Evolutionary conservation across 2,329 filamentous ascomycete species (phyloP), one percentile per base, ranked within the genome.

Genomic region (Fusarium sp.): DNA sequence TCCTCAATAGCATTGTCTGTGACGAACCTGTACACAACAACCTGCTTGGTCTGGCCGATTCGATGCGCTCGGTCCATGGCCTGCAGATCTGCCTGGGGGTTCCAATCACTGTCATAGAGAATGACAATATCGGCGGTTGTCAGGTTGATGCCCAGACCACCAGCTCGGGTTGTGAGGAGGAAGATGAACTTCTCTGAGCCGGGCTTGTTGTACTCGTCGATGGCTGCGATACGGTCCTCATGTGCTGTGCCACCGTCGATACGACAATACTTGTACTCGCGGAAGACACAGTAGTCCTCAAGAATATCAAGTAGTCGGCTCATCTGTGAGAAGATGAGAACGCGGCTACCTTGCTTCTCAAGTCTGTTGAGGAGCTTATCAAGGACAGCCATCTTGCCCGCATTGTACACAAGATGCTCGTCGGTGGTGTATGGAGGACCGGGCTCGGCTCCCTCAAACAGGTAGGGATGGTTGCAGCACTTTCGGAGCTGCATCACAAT

Each of bases 271-370:
- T 97, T 93, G 85, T 94, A 98, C 35, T 95, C 92, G 67, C 95
- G 91, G 88, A 99, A 98, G 52, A 98, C 95, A 75, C 96, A 98
- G 84, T 99, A 99, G 82, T 99, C 97, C 81, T 99, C 97, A 18
- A 99, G 89, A 63, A 99, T 99, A 81, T 99, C 97, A 48, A 99
- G 87, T 43, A 98, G 89, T 89, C 97, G 94, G 80, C 95, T 98
- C 97, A 99, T 99, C 81, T 99, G 97, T 1, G 97, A 99, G 86
- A 99, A 99, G 78, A 99, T 98, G 66, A 99, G 90, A n/a, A 99
- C 95, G 75, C 97, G 91, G 81, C 95, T 98, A 48, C 95, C 97
- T 81, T 98, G 93, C 56, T 89, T 90, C 83, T 95, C 89, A 86
- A 99, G 91, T 56, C 95, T 91, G 79, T 89, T 92, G 58, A 99